Percentiles rank a stretch among this genome's conserved stretches.
Conservation (phyloP, 2,329 filamentous ascomycete species). For the Penicillium sclerotiorum region DNA sequence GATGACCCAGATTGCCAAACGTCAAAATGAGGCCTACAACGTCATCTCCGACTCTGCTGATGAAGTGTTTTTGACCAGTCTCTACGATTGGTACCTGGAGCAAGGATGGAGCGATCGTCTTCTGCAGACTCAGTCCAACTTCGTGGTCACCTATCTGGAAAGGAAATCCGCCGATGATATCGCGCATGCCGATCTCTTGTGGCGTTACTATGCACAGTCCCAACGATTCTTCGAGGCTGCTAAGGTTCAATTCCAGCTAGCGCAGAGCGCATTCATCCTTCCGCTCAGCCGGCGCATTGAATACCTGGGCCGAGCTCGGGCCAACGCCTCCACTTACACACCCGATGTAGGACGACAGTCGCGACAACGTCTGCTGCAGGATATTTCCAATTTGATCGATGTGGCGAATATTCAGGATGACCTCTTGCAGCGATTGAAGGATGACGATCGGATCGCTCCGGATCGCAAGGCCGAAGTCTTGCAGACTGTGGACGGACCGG, state of each 20-base stretch:
- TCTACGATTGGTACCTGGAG: constrained; percentile 97
- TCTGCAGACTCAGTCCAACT: constrained; percentile 79
- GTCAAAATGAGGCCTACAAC: constrained; percentile 83
- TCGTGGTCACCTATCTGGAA: constrained; percentile 83
- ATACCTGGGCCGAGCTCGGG: constrained; percentile 86
- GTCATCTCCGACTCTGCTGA: constrained; percentile 87
- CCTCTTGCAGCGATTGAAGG: constrained; percentile 73
- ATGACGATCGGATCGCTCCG: constrained; percentile 68
- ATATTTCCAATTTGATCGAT: constrained; percentile 83
- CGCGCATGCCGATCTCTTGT: constrained; percentile 84
- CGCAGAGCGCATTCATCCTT: constrained; percentile 77
- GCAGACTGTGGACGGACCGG: constrained; percentile 71
- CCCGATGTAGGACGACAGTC: constrained; percentile 75
- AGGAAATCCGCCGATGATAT: constrained; percentile 72
- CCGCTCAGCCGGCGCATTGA: constrained; percentile 83
- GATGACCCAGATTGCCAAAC: constrained; percentile 72
- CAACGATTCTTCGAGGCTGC: constrained; percentile 85
- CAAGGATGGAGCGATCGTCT: constrained; percentile 84
- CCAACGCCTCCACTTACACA: constrained; percentile 84
- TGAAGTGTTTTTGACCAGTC: constrained; percentile 89
- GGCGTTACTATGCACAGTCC: constrained; percentile 86
- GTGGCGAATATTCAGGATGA: constrained; percentile 96
- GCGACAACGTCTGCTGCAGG: constrained; percentile 81
- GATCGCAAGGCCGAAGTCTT: constrained; percentile 68
- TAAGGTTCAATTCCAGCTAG: constrained; percentile 79